Evolutionary conservation across 176 grass and related monocot genomes (phyloP).

Genomic region (Saccharum officinarum): DNA sequence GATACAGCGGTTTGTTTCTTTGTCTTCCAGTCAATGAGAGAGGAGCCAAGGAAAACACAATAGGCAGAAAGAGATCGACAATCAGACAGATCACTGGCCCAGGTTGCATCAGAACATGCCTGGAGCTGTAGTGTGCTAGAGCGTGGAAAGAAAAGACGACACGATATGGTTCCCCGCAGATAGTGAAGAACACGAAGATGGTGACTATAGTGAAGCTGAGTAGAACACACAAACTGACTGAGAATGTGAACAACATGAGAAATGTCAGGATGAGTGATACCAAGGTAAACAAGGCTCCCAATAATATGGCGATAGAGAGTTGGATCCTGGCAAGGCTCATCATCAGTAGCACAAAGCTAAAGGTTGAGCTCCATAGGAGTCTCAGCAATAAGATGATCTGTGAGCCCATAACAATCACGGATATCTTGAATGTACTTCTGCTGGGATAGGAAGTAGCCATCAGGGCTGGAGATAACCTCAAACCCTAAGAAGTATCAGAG

Average conservation of each 20-base stretch:
- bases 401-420: background rate
- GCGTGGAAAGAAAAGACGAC: background rate
- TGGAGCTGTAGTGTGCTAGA: background rate
- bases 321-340: background rate
- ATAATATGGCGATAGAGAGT: background rate
- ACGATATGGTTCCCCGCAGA: background rate
- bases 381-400: background rate
- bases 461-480: background rate
- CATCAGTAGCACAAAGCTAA: background rate
- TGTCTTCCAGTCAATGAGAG: background rate
- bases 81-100: background rate
- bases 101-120: background rate
- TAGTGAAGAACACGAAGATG: background rate
- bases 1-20: background rate
- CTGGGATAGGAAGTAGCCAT: background rate
- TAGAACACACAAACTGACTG: background rate
- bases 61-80: background rate
- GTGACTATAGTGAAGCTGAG: background rate
- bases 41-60: background rate
- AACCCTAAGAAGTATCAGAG: background rate
- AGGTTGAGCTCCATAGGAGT: background rate
- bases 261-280: background rate
- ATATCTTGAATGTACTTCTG: background rate
- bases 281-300: background rate
- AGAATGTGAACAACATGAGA: background rate